These are phyloP conservation scores for Ilyonectria destructans DNA, from an alignment of 2,329 filamentous ascomycete genomes.

Conservation along the genomic window DNA sequence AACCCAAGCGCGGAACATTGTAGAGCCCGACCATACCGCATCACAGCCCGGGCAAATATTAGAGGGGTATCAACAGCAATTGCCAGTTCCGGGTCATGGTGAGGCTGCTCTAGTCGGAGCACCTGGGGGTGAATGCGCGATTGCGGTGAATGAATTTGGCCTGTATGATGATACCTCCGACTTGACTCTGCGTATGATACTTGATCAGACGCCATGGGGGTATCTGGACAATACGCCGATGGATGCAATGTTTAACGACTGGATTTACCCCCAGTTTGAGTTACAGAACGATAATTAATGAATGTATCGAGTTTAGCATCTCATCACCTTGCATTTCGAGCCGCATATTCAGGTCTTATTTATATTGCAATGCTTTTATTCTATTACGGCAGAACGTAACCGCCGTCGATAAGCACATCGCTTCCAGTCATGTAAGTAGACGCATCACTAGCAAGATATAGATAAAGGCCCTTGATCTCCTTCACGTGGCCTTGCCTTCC, in stretches of 20 bases:
- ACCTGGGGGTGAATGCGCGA: not conserved
- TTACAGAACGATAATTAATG: conserved; percentile 14
- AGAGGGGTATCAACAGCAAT: conserved; percentile 5
- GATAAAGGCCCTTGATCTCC: conserved; percentile 74
- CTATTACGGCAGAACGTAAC: conserved; percentile 49
- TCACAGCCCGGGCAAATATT: conserved; percentile 3
- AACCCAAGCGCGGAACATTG: not conserved
- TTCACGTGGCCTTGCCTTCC: conserved; percentile 74
- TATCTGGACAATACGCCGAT: conserved; percentile 28
- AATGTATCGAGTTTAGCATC: not conserved
- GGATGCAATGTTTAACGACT: conserved; percentile 29
- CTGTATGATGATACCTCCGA: conserved; percentile 24
- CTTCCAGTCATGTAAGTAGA: conserved; percentile 67
- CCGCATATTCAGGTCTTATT: not conserved
- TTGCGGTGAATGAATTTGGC: conserved; percentile 21
- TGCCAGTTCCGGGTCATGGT: not conserved
- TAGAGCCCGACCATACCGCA: conserved; percentile 1
- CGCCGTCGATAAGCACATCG: conserved; percentile 64
- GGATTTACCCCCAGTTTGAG: conserved; percentile 30
- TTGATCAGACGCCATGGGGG: conserved; percentile 28
- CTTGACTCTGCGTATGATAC: conserved; percentile 24
- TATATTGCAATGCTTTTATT: not conserved
- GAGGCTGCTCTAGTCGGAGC: not conserved
- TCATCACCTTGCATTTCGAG: not conserved
- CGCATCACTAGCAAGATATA: conserved; percentile 66